Conservation (phyloP, 768 basidiomycete genomes). For the Amanita muscaria region DNA sequence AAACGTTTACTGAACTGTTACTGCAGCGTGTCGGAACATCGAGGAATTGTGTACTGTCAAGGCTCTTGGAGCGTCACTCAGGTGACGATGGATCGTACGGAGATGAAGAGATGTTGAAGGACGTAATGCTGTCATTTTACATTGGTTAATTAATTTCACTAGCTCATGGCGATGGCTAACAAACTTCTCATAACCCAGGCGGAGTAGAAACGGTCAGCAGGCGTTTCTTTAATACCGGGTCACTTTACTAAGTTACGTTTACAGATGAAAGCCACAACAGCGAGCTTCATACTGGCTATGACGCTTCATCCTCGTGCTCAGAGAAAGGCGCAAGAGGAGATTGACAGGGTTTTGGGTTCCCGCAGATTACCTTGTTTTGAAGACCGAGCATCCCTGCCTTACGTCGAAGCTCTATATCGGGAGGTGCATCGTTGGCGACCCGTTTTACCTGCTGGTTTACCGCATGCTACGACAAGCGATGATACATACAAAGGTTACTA, state of each 20-base stretch:
- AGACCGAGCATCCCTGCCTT: constrained; percentile 18
- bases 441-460: constrained; percentile 11
- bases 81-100: not conserved
- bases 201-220: not conserved
- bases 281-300: not conserved
- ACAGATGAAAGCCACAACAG: not conserved
- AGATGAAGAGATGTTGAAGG: not conserved
- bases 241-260: not conserved
- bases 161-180: no score
- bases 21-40: not conserved
- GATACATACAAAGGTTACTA: constrained; percentile 25
- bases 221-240: no score
- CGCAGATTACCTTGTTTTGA: constrained; percentile 21
- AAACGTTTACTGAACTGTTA: not conserved
- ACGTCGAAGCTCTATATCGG: constrained; percentile 17
- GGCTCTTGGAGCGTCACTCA: no score
- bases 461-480: not conserved
- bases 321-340: constrained; percentile 11
- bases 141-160: not conserved
- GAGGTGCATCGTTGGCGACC: constrained; percentile 16
- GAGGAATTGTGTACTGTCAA: no score
- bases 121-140: not conserved
- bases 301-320: constrained; percentile 8
- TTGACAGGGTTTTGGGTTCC: constrained; percentile 21
- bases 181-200: not conserved